Conservation (phyloP, 2,329 filamentous ascomycete species). For the Colletotrichum falcatum region DNA sequence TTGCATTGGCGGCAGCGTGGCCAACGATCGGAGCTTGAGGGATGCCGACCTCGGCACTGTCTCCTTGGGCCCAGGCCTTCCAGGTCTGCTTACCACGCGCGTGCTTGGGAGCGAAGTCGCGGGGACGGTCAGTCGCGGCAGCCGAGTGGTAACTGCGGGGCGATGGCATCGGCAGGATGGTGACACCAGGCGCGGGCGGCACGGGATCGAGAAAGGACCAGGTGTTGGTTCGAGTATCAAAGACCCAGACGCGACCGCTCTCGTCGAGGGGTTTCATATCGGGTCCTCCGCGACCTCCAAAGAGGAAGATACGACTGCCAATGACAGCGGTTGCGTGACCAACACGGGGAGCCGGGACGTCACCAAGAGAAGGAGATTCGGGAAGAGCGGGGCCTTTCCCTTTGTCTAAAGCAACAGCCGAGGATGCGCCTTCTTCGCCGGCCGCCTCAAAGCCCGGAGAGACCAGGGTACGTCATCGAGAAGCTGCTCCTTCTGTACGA, state of each 20-base stretch:
- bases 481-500: constrained; percentile 50
- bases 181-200: constrained; percentile 56
- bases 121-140: constrained; percentile 68
- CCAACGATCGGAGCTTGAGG: constrained; percentile 71
- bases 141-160: constrained; percentile 79
- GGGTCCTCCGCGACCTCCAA: constrained; percentile 80
- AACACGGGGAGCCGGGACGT: constrained; percentile 75
- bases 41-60: constrained; percentile 65
- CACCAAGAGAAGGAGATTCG: constrained; percentile 46
- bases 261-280: constrained; percentile 81
- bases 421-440: constrained; percentile 15
- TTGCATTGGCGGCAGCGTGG: constrained; percentile 66
- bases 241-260: constrained; percentile 79
- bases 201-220: constrained; percentile 76
- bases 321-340: constrained; percentile 79
- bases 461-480: constrained; percentile 58
- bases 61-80: constrained; percentile 68
- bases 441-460: constrained; percentile 45
- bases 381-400: constrained; percentile 50
- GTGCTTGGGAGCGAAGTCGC: constrained; percentile 56
- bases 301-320: constrained; percentile 79
- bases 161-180: constrained; percentile 62
- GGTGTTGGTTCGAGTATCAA: constrained; percentile 70
- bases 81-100: constrained; percentile 58
- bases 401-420: constrained; percentile 49